Percentiles rank a stretch among this genome's conserved stretches.
phyloP scores from a whole-genome alignment of 371 early-diverging fungal species.

The Lichtheimia hyalospora region DNA sequence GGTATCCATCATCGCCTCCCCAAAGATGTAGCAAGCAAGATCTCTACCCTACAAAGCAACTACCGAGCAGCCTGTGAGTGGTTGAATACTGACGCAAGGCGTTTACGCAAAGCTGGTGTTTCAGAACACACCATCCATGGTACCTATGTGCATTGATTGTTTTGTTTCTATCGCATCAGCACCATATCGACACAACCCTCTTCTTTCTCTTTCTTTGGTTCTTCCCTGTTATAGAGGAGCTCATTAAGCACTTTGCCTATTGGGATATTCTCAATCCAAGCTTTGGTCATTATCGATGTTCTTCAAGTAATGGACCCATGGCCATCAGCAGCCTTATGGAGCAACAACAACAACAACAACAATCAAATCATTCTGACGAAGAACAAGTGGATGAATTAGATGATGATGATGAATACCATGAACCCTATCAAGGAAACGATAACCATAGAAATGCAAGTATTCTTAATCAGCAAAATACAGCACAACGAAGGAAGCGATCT shows the following conservation, averaged over 20 bases:
- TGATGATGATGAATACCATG: too few relatives aligned
- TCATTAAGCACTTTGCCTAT: slow-evolving; percentile 46
- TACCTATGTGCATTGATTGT: slow-evolving; percentile 12
- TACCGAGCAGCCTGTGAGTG: slow-evolving; percentile 47
- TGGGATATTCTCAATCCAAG: slow-evolving; percentile 46
- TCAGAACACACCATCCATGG: slow-evolving; percentile 42
- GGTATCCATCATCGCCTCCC: slow-evolving; percentile 47
- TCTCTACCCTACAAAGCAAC: slow-evolving; percentile 48
- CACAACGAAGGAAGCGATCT: too few relatives aligned
- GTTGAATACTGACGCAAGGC: slow-evolving; percentile 39
- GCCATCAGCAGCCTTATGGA: slow-evolving; percentile 46
- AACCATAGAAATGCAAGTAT: too few relatives aligned
- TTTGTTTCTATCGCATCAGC: too few relatives aligned
- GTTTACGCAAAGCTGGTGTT: slow-evolving; percentile 34
- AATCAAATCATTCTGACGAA: too few relatives aligned
- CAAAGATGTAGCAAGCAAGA: slow-evolving; percentile 46
- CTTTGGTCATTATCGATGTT: slow-evolving; percentile 20
- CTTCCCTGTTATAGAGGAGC: slow-evolving; percentile 28
- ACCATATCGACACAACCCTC: neutral
- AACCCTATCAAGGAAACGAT: too few relatives aligned
- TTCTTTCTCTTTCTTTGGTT: slow-evolving; percentile 10
- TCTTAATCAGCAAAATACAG: too few relatives aligned
- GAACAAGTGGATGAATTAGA: slow-evolving; percentile 1
- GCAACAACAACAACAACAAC: neutral
- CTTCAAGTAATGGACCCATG: slow-evolving; percentile 33